Evolutionary conservation across 495 filamentous ascomycete species (phyloP).

Genomic region (Penicillium pancosmium): DNA sequence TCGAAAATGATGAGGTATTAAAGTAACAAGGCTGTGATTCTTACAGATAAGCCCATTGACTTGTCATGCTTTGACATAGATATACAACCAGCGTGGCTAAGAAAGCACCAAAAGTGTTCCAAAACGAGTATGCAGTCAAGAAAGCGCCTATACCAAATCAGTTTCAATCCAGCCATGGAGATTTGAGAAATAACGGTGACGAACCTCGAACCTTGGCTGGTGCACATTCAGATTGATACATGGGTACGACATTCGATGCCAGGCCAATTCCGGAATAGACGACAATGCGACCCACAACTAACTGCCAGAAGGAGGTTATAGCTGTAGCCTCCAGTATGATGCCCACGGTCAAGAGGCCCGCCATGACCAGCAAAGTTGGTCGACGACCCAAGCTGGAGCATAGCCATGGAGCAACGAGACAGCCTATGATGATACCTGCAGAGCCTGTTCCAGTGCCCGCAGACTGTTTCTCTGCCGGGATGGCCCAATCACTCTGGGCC

Average conservation of each 20-base stretch:
- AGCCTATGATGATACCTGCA: constrained; percentile 17
- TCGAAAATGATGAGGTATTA: not conserved
- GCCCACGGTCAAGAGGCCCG: constrained; percentile 5
- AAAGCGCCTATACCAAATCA: constrained; percentile 6
- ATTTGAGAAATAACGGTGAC: not conserved
- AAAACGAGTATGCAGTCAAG: constrained; percentile 10
- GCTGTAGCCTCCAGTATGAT: constrained; percentile 13
- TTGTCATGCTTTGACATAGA: constrained; percentile 7
- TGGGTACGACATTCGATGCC: constrained; percentile 17
- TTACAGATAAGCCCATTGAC: constrained; percentile 9
- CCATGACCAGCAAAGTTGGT: constrained; percentile 7
- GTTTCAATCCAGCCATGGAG: not conserved
- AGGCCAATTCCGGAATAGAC: constrained; percentile 17
- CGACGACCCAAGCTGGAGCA: constrained; percentile 8
- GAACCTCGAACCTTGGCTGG: constrained; percentile 12
- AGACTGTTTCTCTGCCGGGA: constrained; percentile 12
- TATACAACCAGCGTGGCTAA: constrained; percentile 8
- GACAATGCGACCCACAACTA: constrained; percentile 17
- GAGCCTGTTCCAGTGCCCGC: constrained; percentile 13
- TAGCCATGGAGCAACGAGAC: constrained; percentile 7
- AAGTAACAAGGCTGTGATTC: constrained; percentile 16
- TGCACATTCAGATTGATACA: constrained; percentile 15
- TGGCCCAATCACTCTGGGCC: not conserved
- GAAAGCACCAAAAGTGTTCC: constrained; percentile 11
- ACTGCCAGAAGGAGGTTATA: constrained; percentile 13